phyloP scores from a whole-genome alignment of 2,329 filamentous ascomycete genomes.

The Dactylonectria macrodidyma region DNA sequence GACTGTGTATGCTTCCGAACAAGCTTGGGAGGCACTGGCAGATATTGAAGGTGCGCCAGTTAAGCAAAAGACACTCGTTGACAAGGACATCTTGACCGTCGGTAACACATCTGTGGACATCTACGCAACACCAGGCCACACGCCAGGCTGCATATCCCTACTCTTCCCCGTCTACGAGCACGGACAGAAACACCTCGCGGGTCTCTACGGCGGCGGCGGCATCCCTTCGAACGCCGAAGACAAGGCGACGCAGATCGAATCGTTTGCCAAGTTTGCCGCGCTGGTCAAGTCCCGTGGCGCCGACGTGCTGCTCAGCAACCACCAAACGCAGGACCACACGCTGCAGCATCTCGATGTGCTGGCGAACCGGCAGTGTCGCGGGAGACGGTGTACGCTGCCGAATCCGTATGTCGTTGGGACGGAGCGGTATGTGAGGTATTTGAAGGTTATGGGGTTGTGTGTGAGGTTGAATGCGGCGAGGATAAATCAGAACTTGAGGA shows the following conservation, averaged over 20 bases:
- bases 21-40: conserved; percentile 31
- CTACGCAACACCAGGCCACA: conserved; percentile 44
- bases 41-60: conserved; percentile 8
- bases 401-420: conserved; percentile 37
- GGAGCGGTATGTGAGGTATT: conserved; percentile 30
- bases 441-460: conserved; percentile 35
- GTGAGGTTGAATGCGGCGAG: conserved; percentile 27
- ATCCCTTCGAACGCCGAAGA: conserved; percentile 34
- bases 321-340: conserved; percentile 43
- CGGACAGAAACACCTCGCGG: conserved; percentile 39
- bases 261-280: conserved; percentile 32
- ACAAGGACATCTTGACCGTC: conserved; percentile 39
- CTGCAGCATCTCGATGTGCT: conserved; percentile 37
- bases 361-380: conserved; percentile 26
- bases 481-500: conserved; percentile 10
- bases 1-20: conserved; percentile 35
- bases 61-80: conserved; percentile 25
- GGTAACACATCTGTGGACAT: conserved; percentile 39
- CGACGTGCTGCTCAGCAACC: conserved; percentile 41
- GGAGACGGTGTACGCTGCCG: conserved; percentile 19
- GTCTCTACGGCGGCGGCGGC: conserved; percentile 45
- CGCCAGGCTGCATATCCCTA: conserved; percentile 41
- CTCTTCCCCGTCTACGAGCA: conserved; percentile 40
- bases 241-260: conserved; percentile 40
- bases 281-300: conserved; percentile 29